Percentiles rank a stretch among this genome's conserved stretches.
Evolutionary conservation across 352 stramenopile genomes (phyloP).

Genomic region (Phytopythium boreale): DNA sequence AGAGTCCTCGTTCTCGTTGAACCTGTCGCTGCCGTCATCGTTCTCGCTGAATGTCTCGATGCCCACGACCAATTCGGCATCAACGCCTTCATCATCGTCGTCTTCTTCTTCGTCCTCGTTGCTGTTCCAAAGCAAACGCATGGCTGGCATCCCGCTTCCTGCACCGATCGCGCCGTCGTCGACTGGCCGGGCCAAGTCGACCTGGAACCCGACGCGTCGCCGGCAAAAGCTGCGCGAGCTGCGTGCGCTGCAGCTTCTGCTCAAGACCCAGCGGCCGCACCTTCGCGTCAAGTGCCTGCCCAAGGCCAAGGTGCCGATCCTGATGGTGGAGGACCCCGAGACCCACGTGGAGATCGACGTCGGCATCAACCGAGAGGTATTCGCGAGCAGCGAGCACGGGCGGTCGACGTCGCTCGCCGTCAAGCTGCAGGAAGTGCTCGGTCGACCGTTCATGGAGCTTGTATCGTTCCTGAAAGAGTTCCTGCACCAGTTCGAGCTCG

Average conservation of each 20-base stretch:
- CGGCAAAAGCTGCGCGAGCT: constrained; percentile 54
- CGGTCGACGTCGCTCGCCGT: constrained; percentile 58
- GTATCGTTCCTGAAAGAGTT: constrained; percentile 78
- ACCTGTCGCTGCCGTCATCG: constrained; percentile 35
- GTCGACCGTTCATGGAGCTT: constrained; percentile 44
- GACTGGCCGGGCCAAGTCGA: constrained; percentile 33
- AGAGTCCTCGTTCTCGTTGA: constrained; percentile 60
- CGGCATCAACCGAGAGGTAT: constrained; percentile 57
- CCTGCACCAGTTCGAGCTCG: constrained; percentile 68
- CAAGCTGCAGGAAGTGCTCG: constrained; percentile 38
- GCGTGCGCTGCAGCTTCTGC: constrained; percentile 49
- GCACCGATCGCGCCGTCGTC: background rate
- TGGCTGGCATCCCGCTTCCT: constrained; percentile 2
- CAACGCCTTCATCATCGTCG: background rate
- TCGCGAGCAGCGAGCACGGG: constrained; percentile 57
- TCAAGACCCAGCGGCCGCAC: constrained; percentile 43
- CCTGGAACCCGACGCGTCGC: constrained; percentile 69
- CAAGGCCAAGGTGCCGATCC: constrained; percentile 75
- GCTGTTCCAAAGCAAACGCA: constrained; percentile 5
- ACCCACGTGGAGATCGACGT: constrained; percentile 59
- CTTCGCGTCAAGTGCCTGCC: constrained; percentile 61
- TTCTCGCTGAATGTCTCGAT: background rate
- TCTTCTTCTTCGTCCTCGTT: background rate
- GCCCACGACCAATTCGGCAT: background rate
- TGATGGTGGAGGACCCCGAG: constrained; percentile 57